Percentiles rank a stretch among this genome's conserved stretches.
Conservation (phyloP, 495 filamentous ascomycete genomes). For the Amniculicola lignicola region DNA sequence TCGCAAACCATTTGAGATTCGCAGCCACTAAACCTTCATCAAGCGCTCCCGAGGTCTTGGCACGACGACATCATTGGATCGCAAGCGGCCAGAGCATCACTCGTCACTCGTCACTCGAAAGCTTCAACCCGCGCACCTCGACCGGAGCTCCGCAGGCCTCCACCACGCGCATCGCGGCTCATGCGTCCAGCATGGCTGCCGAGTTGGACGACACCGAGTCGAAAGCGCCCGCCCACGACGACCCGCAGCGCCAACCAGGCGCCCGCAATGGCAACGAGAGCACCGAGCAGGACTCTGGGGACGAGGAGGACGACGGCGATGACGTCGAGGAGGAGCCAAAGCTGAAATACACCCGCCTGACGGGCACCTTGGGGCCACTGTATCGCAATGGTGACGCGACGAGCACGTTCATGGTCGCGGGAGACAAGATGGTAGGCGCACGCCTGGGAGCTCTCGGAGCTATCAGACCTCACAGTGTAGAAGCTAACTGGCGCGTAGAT, state of each 20-base stretch:
- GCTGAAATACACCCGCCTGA: conserved; percentile 86
- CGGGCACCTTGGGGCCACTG: conserved; percentile 69
- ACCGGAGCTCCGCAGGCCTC: conserved; percentile 23
- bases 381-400: conserved; percentile 95
- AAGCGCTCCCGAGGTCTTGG: conserved; percentile 16
- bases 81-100: conserved; percentile 5
- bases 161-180: conserved; percentile 29
- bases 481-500: conserved; percentile 55
- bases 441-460: conserved; percentile 7
- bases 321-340: conserved; percentile 94
- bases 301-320: conserved; percentile 54
- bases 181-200: conserved; percentile 43
- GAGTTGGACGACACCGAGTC: conserved; percentile 28
- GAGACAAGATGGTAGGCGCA: conserved; percentile 85
- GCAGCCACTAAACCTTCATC: too few relatives aligned
- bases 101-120: background rate
- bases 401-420: conserved; percentile 80
- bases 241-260: conserved; percentile 6
- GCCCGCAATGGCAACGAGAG: conserved; percentile 21
- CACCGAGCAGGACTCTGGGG: conserved; percentile 17
- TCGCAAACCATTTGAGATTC: too few relatives aligned
- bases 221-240: conserved; percentile 14
- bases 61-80: conserved; percentile 30
- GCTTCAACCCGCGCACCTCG: conserved; percentile 3
- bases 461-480: background rate